A percentile compares a stretch with the other conserved stretches of the same genome.
Conservation (phyloP, 2,329 filamentous ascomycete species). For the Tolypocladium nubicola region DNA sequence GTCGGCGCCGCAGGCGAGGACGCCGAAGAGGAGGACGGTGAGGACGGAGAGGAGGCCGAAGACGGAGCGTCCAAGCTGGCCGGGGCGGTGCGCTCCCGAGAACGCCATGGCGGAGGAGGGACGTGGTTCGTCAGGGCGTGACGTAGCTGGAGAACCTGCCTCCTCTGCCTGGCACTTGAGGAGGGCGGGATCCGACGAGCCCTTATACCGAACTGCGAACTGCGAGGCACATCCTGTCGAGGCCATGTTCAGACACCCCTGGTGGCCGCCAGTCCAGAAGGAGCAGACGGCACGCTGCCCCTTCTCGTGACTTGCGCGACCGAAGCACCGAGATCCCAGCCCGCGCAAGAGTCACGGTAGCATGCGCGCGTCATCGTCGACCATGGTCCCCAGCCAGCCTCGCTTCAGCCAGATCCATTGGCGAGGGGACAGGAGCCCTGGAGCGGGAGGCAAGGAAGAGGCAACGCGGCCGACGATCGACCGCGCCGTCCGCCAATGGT, state of each 20-base stretch:
- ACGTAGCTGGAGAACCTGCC: not conserved
- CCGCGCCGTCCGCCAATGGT: not conserved
- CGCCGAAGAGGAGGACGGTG: slow-evolving; percentile 4
- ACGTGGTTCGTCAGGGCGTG: not conserved
- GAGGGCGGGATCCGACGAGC: not conserved
- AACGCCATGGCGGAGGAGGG: slow-evolving; percentile 3
- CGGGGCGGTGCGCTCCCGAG: not conserved
- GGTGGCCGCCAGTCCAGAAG: not conserved
- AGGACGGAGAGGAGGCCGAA: slow-evolving; percentile 4
- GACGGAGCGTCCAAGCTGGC: slow-evolving; percentile 1
- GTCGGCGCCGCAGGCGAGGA: not conserved
- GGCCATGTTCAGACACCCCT: not conserved
- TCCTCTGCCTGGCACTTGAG: not conserved
- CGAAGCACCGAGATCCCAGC: not conserved
- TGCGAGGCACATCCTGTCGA: not conserved
- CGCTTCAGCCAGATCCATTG: not conserved
- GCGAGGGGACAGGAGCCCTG: not conserved
- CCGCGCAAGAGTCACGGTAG: not conserved
- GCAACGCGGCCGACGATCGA: not conserved
- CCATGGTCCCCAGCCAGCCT: not conserved
- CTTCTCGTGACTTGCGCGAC: not conserved
- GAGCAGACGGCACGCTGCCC: not conserved
- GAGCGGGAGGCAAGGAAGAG: not conserved
- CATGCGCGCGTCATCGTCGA: not conserved
- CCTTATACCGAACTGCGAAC: not conserved